Base-by-base conservation (phyloP, 306 rosid species). In the Sicyos baderoa region DNA sequence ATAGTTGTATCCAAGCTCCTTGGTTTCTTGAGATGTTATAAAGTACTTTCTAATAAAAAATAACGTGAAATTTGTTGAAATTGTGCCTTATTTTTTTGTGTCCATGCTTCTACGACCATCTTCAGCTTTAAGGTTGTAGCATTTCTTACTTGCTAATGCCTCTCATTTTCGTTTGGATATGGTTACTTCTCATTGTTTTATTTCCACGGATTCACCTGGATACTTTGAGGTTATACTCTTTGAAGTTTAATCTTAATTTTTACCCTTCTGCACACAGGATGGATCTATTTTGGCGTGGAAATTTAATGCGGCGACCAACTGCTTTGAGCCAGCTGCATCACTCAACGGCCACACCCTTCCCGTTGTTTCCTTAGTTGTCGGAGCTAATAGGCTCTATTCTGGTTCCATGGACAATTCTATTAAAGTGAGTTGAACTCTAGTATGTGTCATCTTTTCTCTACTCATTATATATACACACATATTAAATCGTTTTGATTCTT, bases 361-460 rank as follows among this genome's bases (percentile, higher is more conserved):
- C 27, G 98, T 93, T 76, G 90, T 93, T 79, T 89, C 98, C 25
- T 84, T 93, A 78, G 94, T 90, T 72, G 96, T 88, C 63, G 98
- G 98, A 74, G 97, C 91, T 66, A 93, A 88, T 81, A 86, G 94
- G 76, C 97, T 93, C 48, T 93, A 89, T 82, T 93, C 98, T 56
- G 98, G 97, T 52, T 93, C 98, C 70, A 93, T 93, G 98, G 98
- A 93, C 78, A 72, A 83, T 75, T 78, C 97, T 72, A 90, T 90
- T 76, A 86, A 76, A 81, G 97, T 88, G 81, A 80, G 91, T 76
- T 75, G 54, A 42, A 14, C 23, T 64, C n/a, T 45, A 64, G 54
- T 44, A 64, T 42, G 21, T 42, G 23, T 47, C 50, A 42, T 72
- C 35, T 22, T 56, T 72, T 21, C 27, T 22, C 23, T 57, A 17